Conservation (phyloP, 306 rosid species). For the Clitoria ternatea region DNA sequence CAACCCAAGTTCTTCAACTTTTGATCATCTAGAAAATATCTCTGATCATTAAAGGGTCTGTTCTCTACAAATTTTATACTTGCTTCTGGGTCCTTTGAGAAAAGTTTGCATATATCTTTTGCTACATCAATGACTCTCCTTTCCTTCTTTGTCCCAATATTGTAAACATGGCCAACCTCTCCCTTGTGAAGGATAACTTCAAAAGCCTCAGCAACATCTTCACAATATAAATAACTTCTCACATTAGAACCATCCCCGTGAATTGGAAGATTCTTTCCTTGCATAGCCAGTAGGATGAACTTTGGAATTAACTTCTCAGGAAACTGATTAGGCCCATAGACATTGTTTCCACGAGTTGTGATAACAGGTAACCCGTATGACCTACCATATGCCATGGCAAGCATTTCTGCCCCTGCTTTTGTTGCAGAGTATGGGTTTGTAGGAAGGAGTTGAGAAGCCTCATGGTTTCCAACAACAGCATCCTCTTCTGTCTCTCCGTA, state of each 20-base stretch:
- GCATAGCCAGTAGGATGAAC: conserved; percentile 61
- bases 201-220: conserved; percentile 72
- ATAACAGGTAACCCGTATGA: conserved; percentile 61
- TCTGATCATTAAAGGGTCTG: conserved; percentile 59
- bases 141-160: conserved; percentile 60
- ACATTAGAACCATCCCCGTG: conserved; percentile 70
- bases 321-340: conserved; percentile 63
- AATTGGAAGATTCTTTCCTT: conserved; percentile 58
- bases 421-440: conserved; percentile 64
- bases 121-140: conserved; percentile 63
- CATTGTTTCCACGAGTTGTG: conserved; percentile 64
- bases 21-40: conserved; percentile 64
- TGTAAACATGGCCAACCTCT: conserved; percentile 61
- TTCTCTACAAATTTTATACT: conserved; percentile 51
- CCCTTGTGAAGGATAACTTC: conserved; percentile 61
- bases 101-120: conserved; percentile 48
- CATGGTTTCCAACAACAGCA: conserved; percentile 61
- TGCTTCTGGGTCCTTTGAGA: conserved; percentile 32
- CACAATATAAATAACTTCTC: conserved; percentile 58
- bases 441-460: conserved; percentile 64
- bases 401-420: conserved; percentile 71
- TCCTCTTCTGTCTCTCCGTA: conserved; percentile 65
- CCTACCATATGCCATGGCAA: conserved; percentile 65
- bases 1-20: conserved; percentile 71
- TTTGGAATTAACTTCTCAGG: conserved; percentile 61